Percentiles rank a stretch among this genome's conserved stretches.
phyloP scores from a whole-genome alignment of 106 monocot genomes.

The Allium cepa region DNA sequence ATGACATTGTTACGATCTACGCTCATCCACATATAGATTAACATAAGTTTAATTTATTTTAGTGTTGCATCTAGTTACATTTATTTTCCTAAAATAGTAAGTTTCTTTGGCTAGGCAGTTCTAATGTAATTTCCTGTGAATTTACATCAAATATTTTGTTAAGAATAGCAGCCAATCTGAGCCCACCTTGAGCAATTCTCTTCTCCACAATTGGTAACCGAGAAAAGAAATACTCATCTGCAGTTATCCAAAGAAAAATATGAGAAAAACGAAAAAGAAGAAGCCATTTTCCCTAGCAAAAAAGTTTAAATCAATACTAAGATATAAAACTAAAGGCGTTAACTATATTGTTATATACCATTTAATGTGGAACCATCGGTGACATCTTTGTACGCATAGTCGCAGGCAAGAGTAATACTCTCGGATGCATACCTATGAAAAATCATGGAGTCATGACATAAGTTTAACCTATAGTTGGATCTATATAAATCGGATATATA shows the following conservation, averaged over 20 bases:
- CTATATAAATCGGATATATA: neutral
- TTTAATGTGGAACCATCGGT: conserved; percentile 7
- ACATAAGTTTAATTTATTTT: no score
- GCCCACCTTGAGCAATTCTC: conserved; percentile 74
- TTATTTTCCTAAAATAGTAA: no score
- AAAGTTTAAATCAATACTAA: neutral
- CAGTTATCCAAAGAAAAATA: neutral
- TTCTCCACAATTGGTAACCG: conserved; percentile 63
- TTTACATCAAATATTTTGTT: conserved; percentile 46
- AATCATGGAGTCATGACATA: neutral
- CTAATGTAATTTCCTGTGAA: neutral
- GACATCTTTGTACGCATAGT: conserved; percentile 17
- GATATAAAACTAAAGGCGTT: neutral
- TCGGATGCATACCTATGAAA: conserved; percentile 13
- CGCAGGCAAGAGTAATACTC: conserved; percentile 9
- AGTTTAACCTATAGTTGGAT: neutral
- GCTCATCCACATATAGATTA: no score
- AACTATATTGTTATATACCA: neutral
- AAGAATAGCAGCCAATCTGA: conserved; percentile 62
- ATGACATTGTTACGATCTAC: no score
- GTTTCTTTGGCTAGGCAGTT: neutral
- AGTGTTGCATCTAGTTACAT: no score
- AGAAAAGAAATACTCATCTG: conserved; percentile 87
- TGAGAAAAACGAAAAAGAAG: neutral
- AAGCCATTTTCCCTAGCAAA: neutral